Evolutionary conservation across 2,329 filamentous ascomycete species (phyloP).

Genomic region (Ramularia endophylla): DNA sequence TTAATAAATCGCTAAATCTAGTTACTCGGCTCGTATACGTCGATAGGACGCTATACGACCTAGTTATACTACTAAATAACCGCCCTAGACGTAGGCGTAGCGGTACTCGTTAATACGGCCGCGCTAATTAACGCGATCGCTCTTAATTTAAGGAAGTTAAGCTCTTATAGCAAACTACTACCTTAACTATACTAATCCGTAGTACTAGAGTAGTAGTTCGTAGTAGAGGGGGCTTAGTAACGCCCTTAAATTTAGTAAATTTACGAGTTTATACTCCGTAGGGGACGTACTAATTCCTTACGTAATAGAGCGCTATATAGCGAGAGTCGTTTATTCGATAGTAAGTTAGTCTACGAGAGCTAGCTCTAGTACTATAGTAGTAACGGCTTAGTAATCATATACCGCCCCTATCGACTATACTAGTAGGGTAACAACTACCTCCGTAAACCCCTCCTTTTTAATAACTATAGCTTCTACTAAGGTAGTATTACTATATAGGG

Average conservation of each 20-base stretch:
- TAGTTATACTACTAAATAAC: not conserved
- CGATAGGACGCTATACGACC: not conserved
- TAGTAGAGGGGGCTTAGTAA: not conserved
- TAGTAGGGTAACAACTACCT: no score
- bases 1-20: not conserved
- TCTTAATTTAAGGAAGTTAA: not conserved
- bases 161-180: not conserved
- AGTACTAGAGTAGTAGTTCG: not conserved
- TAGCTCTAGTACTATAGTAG: not conserved
- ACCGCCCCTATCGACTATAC: not conserved
- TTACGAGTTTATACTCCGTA: not conserved
- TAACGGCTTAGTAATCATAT: not conserved
- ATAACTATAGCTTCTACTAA: no score
- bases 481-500: no score
- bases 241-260: not conserved
- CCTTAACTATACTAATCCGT: not conserved
- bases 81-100: no score
- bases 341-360: not conserved
- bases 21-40: not conserved
- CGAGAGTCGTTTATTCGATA: not conserved
- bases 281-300: not conserved
- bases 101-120: not conserved
- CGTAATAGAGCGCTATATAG: not conserved
- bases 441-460: no score
- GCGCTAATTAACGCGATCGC: not conserved